phyloP scores from a whole-genome alignment of 2,329 filamentous ascomycete genomes.

The Colletotrichum tofieldiae region DNA sequence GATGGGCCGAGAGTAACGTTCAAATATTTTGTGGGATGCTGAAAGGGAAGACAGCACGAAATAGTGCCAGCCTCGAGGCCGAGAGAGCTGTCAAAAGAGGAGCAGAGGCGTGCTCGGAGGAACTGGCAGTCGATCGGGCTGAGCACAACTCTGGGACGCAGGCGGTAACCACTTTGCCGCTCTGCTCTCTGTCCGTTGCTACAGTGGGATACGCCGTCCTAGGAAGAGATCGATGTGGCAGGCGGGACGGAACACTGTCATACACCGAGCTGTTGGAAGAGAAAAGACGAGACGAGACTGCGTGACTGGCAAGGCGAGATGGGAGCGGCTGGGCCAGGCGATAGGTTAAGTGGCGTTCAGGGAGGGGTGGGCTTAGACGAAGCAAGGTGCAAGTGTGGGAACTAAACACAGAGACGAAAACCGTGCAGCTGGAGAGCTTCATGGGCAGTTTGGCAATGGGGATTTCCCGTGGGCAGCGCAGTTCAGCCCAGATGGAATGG shows the following conservation, averaged over 20 bases:
- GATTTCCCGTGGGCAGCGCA: not conserved
- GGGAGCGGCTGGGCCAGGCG: conserved; percentile 24
- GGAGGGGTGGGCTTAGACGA: conserved; percentile 28
- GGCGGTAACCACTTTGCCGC: conserved; percentile 20
- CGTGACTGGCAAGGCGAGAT: conserved; percentile 25
- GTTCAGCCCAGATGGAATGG: conserved; percentile 28
- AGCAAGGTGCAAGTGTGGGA: conserved; percentile 25
- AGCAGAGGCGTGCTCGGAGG: conserved; percentile 7
- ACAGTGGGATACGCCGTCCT: not conserved
- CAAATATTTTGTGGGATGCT: conserved; percentile 5
- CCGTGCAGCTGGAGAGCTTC: conserved; percentile 14
- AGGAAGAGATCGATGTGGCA: conserved; percentile 26
- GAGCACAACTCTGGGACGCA: conserved; percentile 13
- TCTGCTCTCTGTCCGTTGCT: conserved; percentile 8
- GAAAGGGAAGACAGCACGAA: conserved; percentile 2
- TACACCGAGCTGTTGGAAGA: conserved; percentile 29
- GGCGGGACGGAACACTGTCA: conserved; percentile 15
- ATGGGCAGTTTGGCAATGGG: conserved; percentile 14
- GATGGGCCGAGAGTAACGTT: conserved; percentile 2
- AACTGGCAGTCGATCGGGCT: not conserved
- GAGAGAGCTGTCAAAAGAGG: conserved; percentile 11
- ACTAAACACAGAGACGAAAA: conserved; percentile 6
- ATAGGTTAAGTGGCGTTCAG: conserved; percentile 40
- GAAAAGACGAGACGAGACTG: conserved; percentile 26
- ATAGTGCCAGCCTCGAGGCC: conserved; percentile 8